A percentile compares a stretch with the other conserved stretches of the same genome.
phyloP scores from a whole-genome alignment of 768 basidiomycete species.

The Suillus alpinus region DNA sequence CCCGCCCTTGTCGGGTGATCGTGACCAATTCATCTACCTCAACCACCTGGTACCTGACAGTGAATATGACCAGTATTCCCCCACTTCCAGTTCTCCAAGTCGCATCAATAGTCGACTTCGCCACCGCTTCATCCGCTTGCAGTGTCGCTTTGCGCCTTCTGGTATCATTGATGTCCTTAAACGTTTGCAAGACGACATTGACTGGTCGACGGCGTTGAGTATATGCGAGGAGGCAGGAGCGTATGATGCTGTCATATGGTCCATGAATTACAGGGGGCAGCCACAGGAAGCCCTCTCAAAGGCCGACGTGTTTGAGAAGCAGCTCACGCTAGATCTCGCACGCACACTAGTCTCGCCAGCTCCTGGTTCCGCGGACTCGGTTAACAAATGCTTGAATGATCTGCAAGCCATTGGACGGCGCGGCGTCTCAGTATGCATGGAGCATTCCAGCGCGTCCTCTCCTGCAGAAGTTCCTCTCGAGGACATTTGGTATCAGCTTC shows the following conservation, averaged over 20 bases:
- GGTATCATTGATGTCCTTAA: constrained; percentile 62
- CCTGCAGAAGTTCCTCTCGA: constrained; percentile 53
- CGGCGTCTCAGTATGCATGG: constrained; percentile 67
- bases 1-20: constrained; percentile 45
- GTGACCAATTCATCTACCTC: constrained; percentile 73
- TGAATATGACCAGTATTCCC: constrained; percentile 28
- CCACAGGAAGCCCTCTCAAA: constrained; percentile 65
- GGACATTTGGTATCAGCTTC: constrained; percentile 86
- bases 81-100: constrained; percentile 32
- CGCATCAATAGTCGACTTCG: constrained; percentile 51
- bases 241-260: constrained; percentile 83
- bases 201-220: constrained; percentile 51
- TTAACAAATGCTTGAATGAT: constrained; percentile 41
- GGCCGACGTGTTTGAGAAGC: constrained; percentile 56
- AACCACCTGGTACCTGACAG: constrained; percentile 63
- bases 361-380: constrained; percentile 17
- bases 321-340: constrained; percentile 44
- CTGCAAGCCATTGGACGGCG: constrained; percentile 58
- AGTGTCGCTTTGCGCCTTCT: constrained; percentile 68
- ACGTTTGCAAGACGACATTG: constrained; percentile 48
- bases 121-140: constrained; percentile 65
- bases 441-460: constrained; percentile 50
- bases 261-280: constrained; percentile 60
- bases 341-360: constrained; percentile 30
- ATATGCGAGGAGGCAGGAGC: constrained; percentile 67